Conservation (phyloP, 139 green algal species). For the Medakamo hakoo region DNA sequence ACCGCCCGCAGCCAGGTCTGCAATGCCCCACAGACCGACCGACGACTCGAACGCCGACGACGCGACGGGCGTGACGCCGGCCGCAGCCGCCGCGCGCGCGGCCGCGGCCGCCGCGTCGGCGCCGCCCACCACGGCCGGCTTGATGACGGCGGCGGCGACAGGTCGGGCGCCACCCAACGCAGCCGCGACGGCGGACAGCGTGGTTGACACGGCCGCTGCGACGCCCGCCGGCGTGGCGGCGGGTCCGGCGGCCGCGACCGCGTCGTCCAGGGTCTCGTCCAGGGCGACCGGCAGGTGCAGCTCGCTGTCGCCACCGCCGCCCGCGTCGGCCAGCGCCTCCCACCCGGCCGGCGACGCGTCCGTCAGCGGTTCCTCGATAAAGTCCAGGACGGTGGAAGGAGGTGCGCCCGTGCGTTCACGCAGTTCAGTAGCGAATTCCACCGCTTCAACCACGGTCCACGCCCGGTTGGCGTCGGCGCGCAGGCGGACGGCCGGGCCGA, state of each 20-base stretch:
- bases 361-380: conserved; percentile 69
- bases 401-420: neutral
- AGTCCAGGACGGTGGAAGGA: conserved; percentile 32
- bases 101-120: conserved; percentile 31
- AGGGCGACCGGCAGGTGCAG: conserved; percentile 52
- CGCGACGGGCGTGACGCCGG: conserved; percentile 37
- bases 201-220: neutral
- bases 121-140: conserved; percentile 57
- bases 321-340: conserved; percentile 22
- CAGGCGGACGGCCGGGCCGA: conserved; percentile 45
- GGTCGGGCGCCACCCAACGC: neutral
- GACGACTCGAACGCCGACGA: conserved; percentile 66
- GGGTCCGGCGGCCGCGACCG: conserved; percentile 6
- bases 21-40: conserved; percentile 36
- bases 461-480: conserved; percentile 77
- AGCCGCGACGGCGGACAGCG: neutral
- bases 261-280: conserved; percentile 76
- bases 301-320: conserved; percentile 16
- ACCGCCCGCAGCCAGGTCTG: conserved; percentile 32
- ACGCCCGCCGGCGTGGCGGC: no score
- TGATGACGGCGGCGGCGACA: conserved; percentile 47
- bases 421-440: conserved; percentile 4
- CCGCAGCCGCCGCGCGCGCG: conserved; percentile 13
- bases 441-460: conserved; percentile 60
- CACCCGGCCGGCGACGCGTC: conserved; percentile 15